phyloP scores from a whole-genome alignment of 2,329 filamentous ascomycete species.

The Elsinoe ampelina region DNA sequence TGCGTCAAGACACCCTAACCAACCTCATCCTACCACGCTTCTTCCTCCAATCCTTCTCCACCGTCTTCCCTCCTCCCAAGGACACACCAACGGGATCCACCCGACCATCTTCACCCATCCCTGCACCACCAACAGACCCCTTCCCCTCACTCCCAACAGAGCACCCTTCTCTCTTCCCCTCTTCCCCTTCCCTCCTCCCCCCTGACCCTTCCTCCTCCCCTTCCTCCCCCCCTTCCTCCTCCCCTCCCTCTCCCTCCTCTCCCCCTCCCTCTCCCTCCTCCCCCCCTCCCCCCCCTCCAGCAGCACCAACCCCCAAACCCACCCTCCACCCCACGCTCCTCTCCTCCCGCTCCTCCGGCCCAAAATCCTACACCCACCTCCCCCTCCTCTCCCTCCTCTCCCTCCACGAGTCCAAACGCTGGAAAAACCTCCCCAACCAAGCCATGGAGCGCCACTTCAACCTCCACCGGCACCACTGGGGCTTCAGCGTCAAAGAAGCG shows the following conservation, averaged over 20 bases:
- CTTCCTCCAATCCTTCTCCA: slow-evolving; percentile 9
- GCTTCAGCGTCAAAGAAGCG: neutral
- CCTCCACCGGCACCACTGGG: neutral
- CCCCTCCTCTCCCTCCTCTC: neutral
- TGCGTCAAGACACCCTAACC: slow-evolving; percentile 12
- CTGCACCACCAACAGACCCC: neutral
- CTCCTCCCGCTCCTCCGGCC: neutral
- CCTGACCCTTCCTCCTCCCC: too few relatives aligned
- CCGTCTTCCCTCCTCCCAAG: neutral
- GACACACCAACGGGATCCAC: neutral
- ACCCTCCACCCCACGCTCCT: neutral
- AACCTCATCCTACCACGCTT: slow-evolving; percentile 6
- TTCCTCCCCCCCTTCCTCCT: neutral
- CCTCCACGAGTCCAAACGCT: neutral
- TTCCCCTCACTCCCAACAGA: too few relatives aligned
- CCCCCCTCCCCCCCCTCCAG: neutral
- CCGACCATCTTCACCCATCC: neutral
- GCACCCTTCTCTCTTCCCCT: neutral
- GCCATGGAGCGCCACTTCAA: neutral
- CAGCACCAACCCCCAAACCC: neutral
- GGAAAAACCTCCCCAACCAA: neutral
- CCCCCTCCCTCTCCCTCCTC: neutral
- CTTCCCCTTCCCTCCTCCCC: neutral
- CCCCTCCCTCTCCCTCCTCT: neutral
- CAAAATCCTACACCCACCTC: slow-evolving; percentile 3